A percentile compares a stretch with the other conserved stretches of the same genome.
These are phyloP conservation scores for Xylaria sp. DNA, from an alignment of 495 filamentous ascomycete species.

Conservation along the genomic window DNA sequence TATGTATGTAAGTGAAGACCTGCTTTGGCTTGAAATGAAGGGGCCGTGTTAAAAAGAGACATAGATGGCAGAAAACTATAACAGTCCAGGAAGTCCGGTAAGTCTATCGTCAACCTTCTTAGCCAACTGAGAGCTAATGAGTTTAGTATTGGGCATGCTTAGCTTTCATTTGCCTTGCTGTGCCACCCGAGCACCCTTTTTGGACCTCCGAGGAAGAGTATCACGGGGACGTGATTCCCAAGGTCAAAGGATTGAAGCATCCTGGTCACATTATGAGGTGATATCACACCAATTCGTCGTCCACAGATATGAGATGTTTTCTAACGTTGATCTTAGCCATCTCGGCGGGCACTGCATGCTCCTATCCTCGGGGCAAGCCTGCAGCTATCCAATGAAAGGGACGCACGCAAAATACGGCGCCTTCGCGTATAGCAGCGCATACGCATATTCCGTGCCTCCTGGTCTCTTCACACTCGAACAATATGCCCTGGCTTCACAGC, in stretches of 20 bases:
- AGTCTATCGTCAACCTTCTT: slow-evolving; percentile 13
- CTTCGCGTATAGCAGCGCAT: slow-evolving; percentile 77
- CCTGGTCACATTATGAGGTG: slow-evolving; percentile 73
- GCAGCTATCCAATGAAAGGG: slow-evolving; percentile 79
- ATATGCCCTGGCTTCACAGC: slow-evolving; percentile 74
- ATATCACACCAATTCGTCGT: background rate
- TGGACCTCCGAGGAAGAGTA: slow-evolving; percentile 72
- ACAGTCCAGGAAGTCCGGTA: slow-evolving; percentile 67
- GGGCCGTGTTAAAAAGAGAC: slow-evolving; percentile 25
- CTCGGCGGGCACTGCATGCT: slow-evolving; percentile 73
- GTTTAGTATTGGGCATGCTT: slow-evolving; percentile 77
- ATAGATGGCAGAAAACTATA: slow-evolving; percentile 77
- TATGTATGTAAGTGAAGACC: slow-evolving; percentile 65
- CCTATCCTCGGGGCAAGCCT: slow-evolving; percentile 76
- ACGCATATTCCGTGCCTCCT: slow-evolving; percentile 78
- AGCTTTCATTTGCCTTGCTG: slow-evolving; percentile 73
- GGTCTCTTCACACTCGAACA: slow-evolving; percentile 79
- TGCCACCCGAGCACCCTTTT: slow-evolving; percentile 73
- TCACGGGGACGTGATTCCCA: slow-evolving; percentile 60
- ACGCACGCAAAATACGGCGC: slow-evolving; percentile 83
- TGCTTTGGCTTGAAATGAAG: background rate
- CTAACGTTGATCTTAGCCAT: slow-evolving; percentile 39
- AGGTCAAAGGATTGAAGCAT: slow-evolving; percentile 64
- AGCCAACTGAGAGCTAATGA: slow-evolving; percentile 6
- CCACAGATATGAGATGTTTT: background rate